Evolutionary conservation across 2,329 filamentous ascomycete species (phyloP).

Genomic region (Fusarium avenaceum): DNA sequence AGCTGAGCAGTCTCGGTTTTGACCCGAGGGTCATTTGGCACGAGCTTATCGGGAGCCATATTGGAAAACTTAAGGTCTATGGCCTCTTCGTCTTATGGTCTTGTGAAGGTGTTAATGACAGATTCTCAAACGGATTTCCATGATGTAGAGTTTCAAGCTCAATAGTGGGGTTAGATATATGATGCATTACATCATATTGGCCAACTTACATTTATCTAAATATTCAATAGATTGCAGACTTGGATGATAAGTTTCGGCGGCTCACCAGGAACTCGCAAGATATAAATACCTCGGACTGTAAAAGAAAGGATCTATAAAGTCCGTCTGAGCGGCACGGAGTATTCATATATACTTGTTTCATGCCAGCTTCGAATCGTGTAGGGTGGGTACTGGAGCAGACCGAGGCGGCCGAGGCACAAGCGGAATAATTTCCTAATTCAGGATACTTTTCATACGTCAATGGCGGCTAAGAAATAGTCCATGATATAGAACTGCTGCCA

Average conservation of each 20-base stretch:
- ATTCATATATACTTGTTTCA: not conserved
- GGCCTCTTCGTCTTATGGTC: not conserved
- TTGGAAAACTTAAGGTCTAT: not conserved
- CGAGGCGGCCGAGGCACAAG: conserved; percentile 41
- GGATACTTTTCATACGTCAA: conserved; percentile 21
- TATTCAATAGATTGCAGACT: not conserved
- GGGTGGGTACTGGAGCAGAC: conserved; percentile 8
- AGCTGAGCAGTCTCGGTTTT: conserved; percentile 72
- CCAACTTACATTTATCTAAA: conserved; percentile 18
- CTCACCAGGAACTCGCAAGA: not conserved
- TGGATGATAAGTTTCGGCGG: not conserved
- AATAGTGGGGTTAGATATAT: conserved; percentile 2
- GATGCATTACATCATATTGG: conserved; percentile 19
- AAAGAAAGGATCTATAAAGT: not conserved
- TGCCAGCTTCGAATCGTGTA: not conserved
- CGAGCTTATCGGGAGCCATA: conserved; percentile 74
- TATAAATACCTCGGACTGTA: not conserved
- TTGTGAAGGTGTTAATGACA: conserved; percentile 24
- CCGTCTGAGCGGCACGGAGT: not conserved
- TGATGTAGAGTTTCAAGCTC: conserved; percentile 4
- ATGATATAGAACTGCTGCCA: conserved; percentile 8
- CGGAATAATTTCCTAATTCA: conserved; percentile 38
- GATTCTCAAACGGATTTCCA: not conserved
- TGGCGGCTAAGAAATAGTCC: conserved; percentile 12
- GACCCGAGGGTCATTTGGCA: conserved; percentile 75